These are phyloP conservation scores for Aspergillus sp. DNA, from an alignment of 2,329 filamentous ascomycete species.

Conservation along the genomic window DNA sequence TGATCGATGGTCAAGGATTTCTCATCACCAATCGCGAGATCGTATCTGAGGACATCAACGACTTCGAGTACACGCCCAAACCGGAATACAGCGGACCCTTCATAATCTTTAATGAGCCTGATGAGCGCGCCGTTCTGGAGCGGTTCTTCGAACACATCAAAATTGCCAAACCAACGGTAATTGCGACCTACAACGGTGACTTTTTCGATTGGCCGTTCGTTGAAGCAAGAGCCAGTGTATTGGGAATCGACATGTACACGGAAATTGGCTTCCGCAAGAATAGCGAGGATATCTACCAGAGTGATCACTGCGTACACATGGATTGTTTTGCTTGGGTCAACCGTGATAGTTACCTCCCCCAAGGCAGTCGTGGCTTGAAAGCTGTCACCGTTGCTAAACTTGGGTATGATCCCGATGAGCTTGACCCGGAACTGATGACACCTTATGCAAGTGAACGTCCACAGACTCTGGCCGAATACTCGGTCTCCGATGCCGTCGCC, in stretches of 20 bases:
- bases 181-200: conserved; percentile 99
- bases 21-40: conserved; percentile 98
- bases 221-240: conserved; percentile 85
- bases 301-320: conserved; percentile 95
- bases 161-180: conserved; percentile 89
- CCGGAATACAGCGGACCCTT: conserved; percentile 94
- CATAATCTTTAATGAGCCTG: conserved; percentile 96
- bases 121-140: conserved; percentile 84
- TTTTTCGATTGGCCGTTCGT: conserved; percentile 99
- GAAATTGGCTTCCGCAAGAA: conserved; percentile 98
- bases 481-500: conserved; percentile 96
- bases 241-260: conserved; percentile 98
- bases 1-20: conserved; percentile 98
- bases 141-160: conserved; percentile 96
- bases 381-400: conserved; percentile 97
- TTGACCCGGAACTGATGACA: conserved; percentile 97
- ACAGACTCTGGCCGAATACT: conserved; percentile 94
- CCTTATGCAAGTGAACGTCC: conserved; percentile 82
- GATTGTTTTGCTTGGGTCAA: conserved; percentile 99
- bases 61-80: conserved; percentile 98
- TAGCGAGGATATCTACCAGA: conserved; percentile 93
- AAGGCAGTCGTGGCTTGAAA: conserved; percentile 95
- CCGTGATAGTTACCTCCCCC: conserved; percentile 94
- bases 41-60: conserved; percentile 92
- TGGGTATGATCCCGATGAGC: conserved; percentile 95